Conservation (phyloP, 345 rosid genomes). For the Capsella bursapastoris region DNA sequence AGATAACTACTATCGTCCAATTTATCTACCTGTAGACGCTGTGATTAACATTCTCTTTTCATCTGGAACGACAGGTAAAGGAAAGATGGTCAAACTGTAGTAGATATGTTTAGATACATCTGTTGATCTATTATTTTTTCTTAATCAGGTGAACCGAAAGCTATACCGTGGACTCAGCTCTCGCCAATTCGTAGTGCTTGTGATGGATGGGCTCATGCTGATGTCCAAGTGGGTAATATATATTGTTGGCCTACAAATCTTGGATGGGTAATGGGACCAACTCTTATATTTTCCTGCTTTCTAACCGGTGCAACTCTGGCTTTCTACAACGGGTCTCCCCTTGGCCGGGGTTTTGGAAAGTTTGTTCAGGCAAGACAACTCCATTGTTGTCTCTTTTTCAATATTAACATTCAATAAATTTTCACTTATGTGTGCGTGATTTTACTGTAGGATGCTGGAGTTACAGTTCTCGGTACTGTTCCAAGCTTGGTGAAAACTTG, state of each 20-base stretch:
- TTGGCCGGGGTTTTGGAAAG: conserved; percentile 78
- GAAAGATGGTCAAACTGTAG: neutral
- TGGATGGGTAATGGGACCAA: conserved; percentile 97
- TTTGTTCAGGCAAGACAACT: conserved; percentile 68
- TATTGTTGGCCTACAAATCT: conserved; percentile 95
- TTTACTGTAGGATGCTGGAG: conserved; percentile 77
- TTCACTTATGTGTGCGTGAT: neutral
- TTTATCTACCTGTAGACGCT: conserved; percentile 62
- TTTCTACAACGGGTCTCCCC: conserved; percentile 91
- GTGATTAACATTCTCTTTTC: conserved; percentile 84
- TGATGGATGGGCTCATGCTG: conserved; percentile 73
- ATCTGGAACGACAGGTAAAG: conserved; percentile 88
- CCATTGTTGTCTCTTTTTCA: conserved; percentile 10
- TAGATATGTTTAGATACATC: neutral
- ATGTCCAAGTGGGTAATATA: conserved; percentile 60
- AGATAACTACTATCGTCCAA: conserved; percentile 51
- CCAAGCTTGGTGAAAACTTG: conserved; percentile 89
- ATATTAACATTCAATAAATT: neutral
- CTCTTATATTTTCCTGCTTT: conserved; percentile 66
- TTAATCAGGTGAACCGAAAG: conserved; percentile 88
- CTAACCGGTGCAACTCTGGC: conserved; percentile 82
- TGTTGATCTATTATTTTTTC: conserved; percentile 9
- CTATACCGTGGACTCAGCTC: conserved; percentile 91
- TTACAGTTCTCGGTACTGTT: conserved; percentile 83
- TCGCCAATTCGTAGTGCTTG: conserved; percentile 67